Evolutionary conservation across 208 protist genomes (phyloP).

Genomic region (Crithidia bombi): DNA sequence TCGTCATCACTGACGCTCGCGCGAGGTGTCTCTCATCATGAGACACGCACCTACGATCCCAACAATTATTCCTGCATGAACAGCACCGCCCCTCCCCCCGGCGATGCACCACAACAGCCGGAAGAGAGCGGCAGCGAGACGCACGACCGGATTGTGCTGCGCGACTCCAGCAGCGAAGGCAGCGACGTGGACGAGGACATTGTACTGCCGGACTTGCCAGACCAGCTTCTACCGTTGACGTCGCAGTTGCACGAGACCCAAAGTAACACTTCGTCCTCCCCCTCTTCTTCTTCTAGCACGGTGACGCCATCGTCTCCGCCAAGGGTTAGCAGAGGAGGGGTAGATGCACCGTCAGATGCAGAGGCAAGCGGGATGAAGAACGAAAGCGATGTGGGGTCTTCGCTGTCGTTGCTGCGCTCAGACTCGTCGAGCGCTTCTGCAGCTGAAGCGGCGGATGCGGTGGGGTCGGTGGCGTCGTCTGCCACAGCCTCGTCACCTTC

Average conservation of each 20-base stretch:
- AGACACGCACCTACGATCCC: background rate
- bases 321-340: background rate
- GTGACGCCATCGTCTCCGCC: background rate
- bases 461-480: background rate
- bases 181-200: conserved; percentile 9
- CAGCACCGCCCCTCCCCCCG: background rate
- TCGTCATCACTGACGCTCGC: background rate
- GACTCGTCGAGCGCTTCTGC: background rate
- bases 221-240: background rate
- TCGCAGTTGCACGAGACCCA: too few species aligned
- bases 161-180: background rate
- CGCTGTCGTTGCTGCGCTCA: background rate
- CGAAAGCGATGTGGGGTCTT: background rate
- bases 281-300: background rate
- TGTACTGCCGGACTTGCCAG: background rate
- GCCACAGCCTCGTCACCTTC: background rate
- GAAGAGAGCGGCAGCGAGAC: background rate
- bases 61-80: background rate
- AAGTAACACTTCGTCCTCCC: background rate
- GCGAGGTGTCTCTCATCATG: background rate
- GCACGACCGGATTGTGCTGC: conserved; percentile 1
- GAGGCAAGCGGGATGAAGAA: background rate
- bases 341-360: background rate
- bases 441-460: background rate
- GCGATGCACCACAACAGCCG: background rate